Conservation (phyloP, 1,284 basidiomycete genomes). For the Moesziomyces globuligerus region DNA sequence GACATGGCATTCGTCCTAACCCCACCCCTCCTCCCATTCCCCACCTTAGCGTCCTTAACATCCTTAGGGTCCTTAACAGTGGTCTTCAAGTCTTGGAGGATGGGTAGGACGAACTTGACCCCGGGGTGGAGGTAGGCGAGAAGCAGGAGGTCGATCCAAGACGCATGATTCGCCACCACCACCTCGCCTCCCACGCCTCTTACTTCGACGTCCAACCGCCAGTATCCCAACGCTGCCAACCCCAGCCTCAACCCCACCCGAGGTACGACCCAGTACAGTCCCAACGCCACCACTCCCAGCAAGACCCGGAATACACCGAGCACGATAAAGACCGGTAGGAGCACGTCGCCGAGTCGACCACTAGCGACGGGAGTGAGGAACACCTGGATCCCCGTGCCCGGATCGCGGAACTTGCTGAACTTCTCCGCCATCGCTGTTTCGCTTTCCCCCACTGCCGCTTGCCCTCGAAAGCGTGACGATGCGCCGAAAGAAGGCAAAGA, state of each 20-base stretch:
- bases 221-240: slow-evolving; percentile 15
- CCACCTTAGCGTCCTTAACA: background rate
- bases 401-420: slow-evolving; percentile 47
- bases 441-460: too few relatives aligned
- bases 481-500: too few relatives aligned
- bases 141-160: slow-evolving; percentile 60
- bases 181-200: slow-evolving; percentile 51
- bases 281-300: slow-evolving; percentile 11
- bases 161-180: slow-evolving; percentile 60
- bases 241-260: slow-evolving; percentile 6
- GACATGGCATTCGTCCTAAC: slow-evolving; percentile 43
- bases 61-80: too few relatives aligned
- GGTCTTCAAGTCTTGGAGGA: too few relatives aligned
- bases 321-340: slow-evolving; percentile 19
- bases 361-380: slow-evolving; percentile 44
- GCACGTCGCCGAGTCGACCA: background rate
- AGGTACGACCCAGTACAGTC: background rate
- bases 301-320: slow-evolving; percentile 17
- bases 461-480: too few relatives aligned
- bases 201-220: slow-evolving; percentile 8
- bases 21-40: slow-evolving; percentile 33
- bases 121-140: slow-evolving; percentile 50
- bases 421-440: slow-evolving; percentile 52
- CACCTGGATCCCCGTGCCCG: slow-evolving; percentile 53
- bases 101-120: slow-evolving; percentile 16